These are phyloP conservation scores for Parasitella parasitica DNA, from an alignment of 371 early-diverging fungal species.

Conservation along the genomic window DNA sequence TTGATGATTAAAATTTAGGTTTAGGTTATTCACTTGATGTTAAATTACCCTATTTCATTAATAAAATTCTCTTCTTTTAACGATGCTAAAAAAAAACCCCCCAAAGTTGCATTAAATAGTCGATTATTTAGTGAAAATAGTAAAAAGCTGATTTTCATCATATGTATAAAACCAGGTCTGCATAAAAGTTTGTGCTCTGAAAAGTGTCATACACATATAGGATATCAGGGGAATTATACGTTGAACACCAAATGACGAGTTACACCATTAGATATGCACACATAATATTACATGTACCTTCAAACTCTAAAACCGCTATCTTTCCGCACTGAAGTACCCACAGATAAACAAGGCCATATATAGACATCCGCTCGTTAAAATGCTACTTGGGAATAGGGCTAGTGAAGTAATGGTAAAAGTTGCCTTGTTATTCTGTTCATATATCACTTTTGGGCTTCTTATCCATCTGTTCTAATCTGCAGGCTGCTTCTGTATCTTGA, in stretches of 20 bases:
- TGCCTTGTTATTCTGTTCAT: too few relatives aligned
- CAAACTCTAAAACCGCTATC: background rate
- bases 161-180: conserved; percentile 5
- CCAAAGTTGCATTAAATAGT: too few relatives aligned
- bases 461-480: too few relatives aligned
- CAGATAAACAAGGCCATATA: background rate
- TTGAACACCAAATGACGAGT: background rate
- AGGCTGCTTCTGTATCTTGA: too few relatives aligned
- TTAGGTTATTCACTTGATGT: background rate
- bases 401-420: too few relatives aligned
- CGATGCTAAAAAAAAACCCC: too few relatives aligned
- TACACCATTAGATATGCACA: background rate
- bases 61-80: background rate
- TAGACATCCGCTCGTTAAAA: background rate
- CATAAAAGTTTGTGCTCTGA: conserved; percentile 10
- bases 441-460: too few relatives aligned
- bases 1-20: background rate
- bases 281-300: background rate
- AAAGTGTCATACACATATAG: conserved; percentile 2
- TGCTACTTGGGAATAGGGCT: too few relatives aligned
- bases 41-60: too few relatives aligned
- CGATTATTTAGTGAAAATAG: conserved; percentile 13
- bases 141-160: conserved; percentile 3
- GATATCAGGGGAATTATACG: background rate
- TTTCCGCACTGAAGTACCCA: background rate